Evolutionary conservation across 75 land plant genomes (phyloP).

Genomic region (Cryptomeria japonica): DNA sequence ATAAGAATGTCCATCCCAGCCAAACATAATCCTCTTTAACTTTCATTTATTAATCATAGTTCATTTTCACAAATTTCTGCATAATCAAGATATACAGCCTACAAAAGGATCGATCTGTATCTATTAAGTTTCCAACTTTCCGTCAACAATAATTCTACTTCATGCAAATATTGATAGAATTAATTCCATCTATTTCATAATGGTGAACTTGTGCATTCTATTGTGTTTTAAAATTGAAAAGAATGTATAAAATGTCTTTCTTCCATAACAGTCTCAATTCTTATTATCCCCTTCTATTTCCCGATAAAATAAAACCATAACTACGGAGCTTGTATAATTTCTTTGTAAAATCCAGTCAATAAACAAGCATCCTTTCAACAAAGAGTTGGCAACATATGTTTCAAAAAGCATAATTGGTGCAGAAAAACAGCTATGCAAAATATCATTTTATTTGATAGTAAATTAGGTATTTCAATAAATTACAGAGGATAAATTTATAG

Average conservation of each 20-base stretch:
- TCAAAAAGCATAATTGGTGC: background rate
- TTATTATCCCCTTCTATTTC: background rate
- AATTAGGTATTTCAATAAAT: background rate
- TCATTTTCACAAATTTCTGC: background rate
- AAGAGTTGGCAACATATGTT: background rate
- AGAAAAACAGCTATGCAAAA: background rate
- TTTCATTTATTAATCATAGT: background rate
- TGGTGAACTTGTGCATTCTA: background rate
- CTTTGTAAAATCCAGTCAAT: background rate
- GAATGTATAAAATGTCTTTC: background rate
- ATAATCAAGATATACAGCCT: background rate
- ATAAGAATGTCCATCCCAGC: background rate
- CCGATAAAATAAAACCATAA: background rate
- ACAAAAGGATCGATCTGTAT: background rate
- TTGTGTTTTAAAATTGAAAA: background rate
- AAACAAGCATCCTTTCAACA: background rate
- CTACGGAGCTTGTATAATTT: background rate
- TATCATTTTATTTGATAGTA: background rate
- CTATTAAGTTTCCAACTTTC: background rate
- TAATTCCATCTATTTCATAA: background rate
- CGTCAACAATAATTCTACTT: background rate
- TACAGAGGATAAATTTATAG: background rate
- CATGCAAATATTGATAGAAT: background rate
- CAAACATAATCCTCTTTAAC: background rate
- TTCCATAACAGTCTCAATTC: background rate